Conservation (phyloP, 192 early-diverging fungal species). For the Umbelopsis sp. region DNA sequence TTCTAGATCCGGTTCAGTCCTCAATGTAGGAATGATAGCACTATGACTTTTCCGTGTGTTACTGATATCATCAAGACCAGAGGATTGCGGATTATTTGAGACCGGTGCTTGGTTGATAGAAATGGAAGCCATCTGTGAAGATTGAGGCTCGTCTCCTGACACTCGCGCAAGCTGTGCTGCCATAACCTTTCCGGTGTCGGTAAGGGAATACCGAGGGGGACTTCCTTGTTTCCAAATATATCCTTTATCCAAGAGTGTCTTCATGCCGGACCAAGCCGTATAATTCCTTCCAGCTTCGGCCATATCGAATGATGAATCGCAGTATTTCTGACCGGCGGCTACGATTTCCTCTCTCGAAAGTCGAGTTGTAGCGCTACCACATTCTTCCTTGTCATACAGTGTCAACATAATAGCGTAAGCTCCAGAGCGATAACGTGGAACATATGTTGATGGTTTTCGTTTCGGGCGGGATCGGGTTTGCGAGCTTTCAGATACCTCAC, state of each 20-base stretch:
- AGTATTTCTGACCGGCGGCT: conserved; percentile 59
- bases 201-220: conserved; percentile 65
- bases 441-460: conserved; percentile 50
- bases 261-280: conserved; percentile 80
- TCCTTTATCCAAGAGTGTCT: conserved; percentile 68
- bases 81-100: no score
- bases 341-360: conserved; percentile 74
- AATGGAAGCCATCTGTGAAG: no score
- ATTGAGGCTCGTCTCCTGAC: neutral
- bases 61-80: no score
- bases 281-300: conserved; percentile 53
- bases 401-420: conserved; percentile 81
- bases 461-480: neutral
- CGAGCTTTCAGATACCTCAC: neutral
- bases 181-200: conserved; percentile 69
- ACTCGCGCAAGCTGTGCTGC: conserved; percentile 38
- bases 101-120: no score
- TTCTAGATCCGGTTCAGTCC: no score
- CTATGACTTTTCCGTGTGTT: no score
- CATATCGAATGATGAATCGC: conserved; percentile 68
- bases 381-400: conserved; percentile 44
- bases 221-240: conserved; percentile 64
- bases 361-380: conserved; percentile 28
- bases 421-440: conserved; percentile 77
- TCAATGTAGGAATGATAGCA: no score